Evolutionary conservation across 495 filamentous ascomycete species (phyloP).

Genomic region (Xylaria venustula): DNA sequence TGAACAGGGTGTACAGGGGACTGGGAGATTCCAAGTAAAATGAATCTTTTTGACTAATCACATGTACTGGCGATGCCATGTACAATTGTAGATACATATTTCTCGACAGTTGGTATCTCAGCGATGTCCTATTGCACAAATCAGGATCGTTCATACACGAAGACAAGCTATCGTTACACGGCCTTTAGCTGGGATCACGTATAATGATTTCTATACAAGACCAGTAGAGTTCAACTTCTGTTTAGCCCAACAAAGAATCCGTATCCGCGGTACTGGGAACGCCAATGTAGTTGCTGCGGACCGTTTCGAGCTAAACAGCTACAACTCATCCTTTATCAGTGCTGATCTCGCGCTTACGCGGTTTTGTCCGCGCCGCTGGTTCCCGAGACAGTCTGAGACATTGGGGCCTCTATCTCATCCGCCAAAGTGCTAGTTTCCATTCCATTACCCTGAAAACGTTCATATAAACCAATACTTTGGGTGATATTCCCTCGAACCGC

Average conservation of each 20-base stretch:
- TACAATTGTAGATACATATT: no score
- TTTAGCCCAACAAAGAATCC: not conserved
- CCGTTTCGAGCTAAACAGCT: not conserved
- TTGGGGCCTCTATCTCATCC: not conserved
- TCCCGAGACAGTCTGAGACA: not conserved
- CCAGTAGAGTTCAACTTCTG: not conserved
- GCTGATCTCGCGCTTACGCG: not conserved
- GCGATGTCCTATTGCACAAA: not conserved
- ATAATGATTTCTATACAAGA: not conserved
- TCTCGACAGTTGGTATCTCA: no score
- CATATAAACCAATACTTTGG: not conserved
- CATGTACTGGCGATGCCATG: not conserved
- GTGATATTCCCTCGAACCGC: not conserved
- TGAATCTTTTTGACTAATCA: no score
- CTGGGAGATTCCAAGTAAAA: no score
- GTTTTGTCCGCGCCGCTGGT: not conserved
- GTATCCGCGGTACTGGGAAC: not conserved
- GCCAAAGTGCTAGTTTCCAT: not conserved
- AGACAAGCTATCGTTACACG: not conserved
- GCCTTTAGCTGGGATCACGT: not conserved
- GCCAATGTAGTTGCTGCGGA: not conserved
- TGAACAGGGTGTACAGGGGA: no score
- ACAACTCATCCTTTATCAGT: not conserved
- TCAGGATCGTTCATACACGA: not conserved
- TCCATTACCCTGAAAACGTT: not conserved